Percentiles rank a stretch among this genome's conserved stretches.
These are phyloP conservation scores for Colletotrichum sojae DNA, from an alignment of 2,329 filamentous ascomycete genomes.

Conservation along the genomic window DNA sequence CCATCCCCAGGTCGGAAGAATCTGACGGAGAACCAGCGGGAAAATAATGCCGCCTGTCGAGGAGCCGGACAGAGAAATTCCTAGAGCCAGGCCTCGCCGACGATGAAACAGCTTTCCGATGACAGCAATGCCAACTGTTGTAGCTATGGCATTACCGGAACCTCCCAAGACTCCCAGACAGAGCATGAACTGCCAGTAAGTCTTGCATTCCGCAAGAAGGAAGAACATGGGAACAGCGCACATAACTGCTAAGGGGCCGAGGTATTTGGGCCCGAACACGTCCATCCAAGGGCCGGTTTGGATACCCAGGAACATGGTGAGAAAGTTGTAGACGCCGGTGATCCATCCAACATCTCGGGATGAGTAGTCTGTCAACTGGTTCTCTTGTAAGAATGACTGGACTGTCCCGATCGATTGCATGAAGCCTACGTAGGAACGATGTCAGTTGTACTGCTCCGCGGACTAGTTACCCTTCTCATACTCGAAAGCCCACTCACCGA, in stretches of 20 bases:
- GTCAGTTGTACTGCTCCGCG: not conserved
- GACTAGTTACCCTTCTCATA: not conserved
- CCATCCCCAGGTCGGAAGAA: constrained; percentile 48
- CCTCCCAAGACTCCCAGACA: constrained; percentile 59
- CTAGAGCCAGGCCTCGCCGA: constrained; percentile 44
- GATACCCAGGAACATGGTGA: constrained; percentile 61
- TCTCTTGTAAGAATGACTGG: constrained; percentile 59
- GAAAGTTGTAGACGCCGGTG: constrained; percentile 59
- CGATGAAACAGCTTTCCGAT: constrained; percentile 49
- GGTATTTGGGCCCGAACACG: constrained; percentile 57
- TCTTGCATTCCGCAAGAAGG: constrained; percentile 59
- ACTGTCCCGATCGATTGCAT: constrained; percentile 62
- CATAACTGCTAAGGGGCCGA: constrained; percentile 54
- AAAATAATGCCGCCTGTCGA: constrained; percentile 49
- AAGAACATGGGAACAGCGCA: constrained; percentile 57
- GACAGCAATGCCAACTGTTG: constrained; percentile 51
- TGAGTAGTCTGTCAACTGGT: constrained; percentile 59
- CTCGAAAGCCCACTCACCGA: constrained; percentile 6
- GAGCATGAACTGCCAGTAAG: constrained; percentile 64
- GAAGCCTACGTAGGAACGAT: constrained; percentile 51
- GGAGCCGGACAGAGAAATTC: constrained; percentile 43
- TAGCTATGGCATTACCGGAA: constrained; percentile 55
- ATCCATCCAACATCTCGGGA: constrained; percentile 64
- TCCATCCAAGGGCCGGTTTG: constrained; percentile 65
- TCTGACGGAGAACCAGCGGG: constrained; percentile 50